Percentiles rank a stretch among this genome's conserved stretches.
Conservation (phyloP, 805 yeast species). For the Saccharomycopsis oosterbeekiorum region DNA sequence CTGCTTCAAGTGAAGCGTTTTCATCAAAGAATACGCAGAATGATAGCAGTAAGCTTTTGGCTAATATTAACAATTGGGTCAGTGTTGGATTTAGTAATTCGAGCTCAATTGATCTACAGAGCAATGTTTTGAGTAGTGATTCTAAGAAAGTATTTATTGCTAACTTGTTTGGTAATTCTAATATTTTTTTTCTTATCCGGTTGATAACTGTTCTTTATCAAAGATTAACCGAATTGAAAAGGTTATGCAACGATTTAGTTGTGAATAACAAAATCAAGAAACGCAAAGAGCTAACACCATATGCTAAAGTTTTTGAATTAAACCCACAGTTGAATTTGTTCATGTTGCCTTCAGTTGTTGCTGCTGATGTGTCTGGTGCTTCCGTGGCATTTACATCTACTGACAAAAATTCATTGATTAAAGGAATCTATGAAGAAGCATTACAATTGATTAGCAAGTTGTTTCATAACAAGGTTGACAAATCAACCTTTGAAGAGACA, state of each 20-base stretch:
- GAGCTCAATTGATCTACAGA: background rate
- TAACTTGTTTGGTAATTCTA: constrained; percentile 80
- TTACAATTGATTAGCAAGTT: constrained; percentile 61
- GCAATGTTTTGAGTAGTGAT: background rate
- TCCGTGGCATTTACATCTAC: background rate
- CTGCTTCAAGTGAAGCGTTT: background rate
- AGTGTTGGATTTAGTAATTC: constrained; percentile 2
- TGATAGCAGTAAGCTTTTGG: constrained; percentile 39
- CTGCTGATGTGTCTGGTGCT: background rate
- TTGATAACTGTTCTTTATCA: constrained; percentile 72
- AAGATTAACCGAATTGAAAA: constrained; percentile 70
- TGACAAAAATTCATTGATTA: background rate
- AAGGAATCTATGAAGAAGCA: constrained; percentile 52
- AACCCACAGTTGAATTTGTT: background rate
- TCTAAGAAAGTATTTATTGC: background rate
- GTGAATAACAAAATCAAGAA: constrained; percentile 64
- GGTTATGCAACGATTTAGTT: constrained; percentile 40
- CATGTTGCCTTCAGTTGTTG: constrained; percentile 4
- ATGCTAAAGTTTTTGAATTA: constrained; percentile 80
- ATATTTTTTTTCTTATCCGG: constrained; percentile 83
- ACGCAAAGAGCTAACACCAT: constrained; percentile 50
- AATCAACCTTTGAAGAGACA: constrained; percentile 91
- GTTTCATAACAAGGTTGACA: constrained; percentile 86
- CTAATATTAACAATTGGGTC: background rate
- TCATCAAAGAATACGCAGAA: constrained; percentile 20